Evolutionary conservation across 2,329 filamentous ascomycete species (phyloP).

Genomic region (Westerdykella aurantiaca): DNA sequence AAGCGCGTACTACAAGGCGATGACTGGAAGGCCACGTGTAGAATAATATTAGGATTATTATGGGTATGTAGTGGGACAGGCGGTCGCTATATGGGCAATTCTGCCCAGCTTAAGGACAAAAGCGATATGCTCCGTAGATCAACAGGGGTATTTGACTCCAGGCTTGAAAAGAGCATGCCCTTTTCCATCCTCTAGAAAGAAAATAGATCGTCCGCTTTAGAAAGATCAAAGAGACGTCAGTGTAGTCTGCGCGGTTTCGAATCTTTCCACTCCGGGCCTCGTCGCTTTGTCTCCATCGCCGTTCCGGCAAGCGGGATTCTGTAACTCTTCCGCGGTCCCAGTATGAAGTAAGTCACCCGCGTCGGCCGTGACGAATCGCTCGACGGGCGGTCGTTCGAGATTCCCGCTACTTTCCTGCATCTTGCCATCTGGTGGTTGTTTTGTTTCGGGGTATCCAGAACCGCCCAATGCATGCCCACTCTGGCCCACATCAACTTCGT

Average conservation of each 20-base stretch:
- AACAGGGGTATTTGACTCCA: neutral
- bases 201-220: neutral
- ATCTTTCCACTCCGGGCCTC: conserved; percentile 46
- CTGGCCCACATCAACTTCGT: conserved; percentile 11
- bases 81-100: too few species aligned
- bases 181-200: neutral
- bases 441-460: too few species aligned
- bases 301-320: neutral
- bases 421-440: too few species aligned
- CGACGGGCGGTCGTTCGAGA: conserved; percentile 30
- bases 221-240: neutral
- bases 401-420: conserved; percentile 6
- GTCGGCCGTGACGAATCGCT: conserved; percentile 51
- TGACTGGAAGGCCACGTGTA: too few species aligned
- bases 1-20: too few species aligned
- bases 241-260: conserved; percentile 46
- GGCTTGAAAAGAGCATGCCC: neutral
- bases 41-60: too few species aligned
- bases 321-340: too few species aligned
- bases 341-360: conserved; percentile 18
- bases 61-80: too few species aligned
- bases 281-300: conserved; percentile 7
- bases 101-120: too few species aligned
- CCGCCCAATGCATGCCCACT: conserved; percentile 8
- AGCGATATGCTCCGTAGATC: too few species aligned